phyloP scores from a whole-genome alignment of 1,139 yeast genomes.

The Sugiyamaella paludigena region DNA sequence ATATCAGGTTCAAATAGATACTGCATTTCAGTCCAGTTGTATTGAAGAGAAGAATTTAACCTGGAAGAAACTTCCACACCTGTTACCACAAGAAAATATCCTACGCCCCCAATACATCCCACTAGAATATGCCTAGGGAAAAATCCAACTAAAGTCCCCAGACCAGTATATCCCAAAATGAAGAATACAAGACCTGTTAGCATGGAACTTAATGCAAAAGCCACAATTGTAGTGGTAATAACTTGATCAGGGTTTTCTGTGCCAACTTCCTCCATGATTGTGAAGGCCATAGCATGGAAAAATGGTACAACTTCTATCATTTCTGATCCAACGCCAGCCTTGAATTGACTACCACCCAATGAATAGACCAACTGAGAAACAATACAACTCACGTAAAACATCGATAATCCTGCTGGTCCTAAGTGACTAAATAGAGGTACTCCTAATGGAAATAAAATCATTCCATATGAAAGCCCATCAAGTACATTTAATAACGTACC shows the following conservation, averaged over 20 bases:
- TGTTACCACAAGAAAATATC: constrained; percentile 83
- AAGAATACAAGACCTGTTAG: constrained; percentile 84
- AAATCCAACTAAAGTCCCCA: constrained; percentile 88
- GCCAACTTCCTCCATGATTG: constrained; percentile 59
- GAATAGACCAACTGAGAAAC: constrained; percentile 86
- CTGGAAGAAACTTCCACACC: constrained; percentile 89
- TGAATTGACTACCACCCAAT: constrained; percentile 85
- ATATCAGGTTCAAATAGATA: constrained; percentile 45
- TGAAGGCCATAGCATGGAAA: constrained; percentile 89
- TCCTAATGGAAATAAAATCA: constrained; percentile 93
- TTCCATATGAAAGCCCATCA: constrained; percentile 93
- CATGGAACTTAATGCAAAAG: constrained; percentile 79
- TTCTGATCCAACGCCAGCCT: constrained; percentile 90
- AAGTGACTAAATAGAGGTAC: constrained; percentile 70
- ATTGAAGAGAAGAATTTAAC: constrained; percentile 67
- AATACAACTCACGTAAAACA: constrained; percentile 89
- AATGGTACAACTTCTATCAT: constrained; percentile 99
- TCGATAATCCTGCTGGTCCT: constrained; percentile 87
- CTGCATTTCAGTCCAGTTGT: constrained; percentile 54
- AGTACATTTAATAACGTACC: constrained; percentile 82
- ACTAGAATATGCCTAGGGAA: constrained; percentile 94
- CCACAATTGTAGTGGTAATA: constrained; percentile 80
- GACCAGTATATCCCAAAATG: constrained; percentile 66
- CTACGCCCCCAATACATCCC: constrained; percentile 98
- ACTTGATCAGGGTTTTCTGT: constrained; percentile 56